Percentiles rank a stretch among this genome's conserved stretches.
Conservation (phyloP, 345 rosid species). For the Jatropha curcas region DNA sequence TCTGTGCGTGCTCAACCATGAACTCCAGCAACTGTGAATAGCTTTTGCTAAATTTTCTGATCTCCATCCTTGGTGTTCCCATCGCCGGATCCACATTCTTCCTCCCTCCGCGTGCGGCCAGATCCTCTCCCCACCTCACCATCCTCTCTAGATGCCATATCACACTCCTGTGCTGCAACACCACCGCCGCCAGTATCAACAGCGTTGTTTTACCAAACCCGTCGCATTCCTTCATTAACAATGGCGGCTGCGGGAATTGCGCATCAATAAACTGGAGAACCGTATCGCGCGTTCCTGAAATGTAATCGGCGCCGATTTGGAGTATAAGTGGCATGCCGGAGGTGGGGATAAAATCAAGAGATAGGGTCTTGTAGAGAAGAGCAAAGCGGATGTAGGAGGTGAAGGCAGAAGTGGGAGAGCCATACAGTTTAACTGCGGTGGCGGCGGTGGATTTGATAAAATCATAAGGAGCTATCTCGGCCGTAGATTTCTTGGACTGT, state of each 20-base stretch:
- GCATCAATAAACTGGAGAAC: slow-evolving; percentile 54
- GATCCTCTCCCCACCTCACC: slow-evolving; percentile 70
- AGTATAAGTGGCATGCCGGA: slow-evolving; percentile 32
- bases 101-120: slow-evolving; percentile 56
- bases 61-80: slow-evolving; percentile 72
- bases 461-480: slow-evolving; percentile 56
- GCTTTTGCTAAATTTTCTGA: slow-evolving; percentile 52
- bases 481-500: slow-evolving; percentile 35
- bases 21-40: slow-evolving; percentile 57
- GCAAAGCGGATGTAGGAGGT: slow-evolving; percentile 56
- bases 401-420: slow-evolving; percentile 25
- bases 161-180: slow-evolving; percentile 63
- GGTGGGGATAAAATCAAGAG: slow-evolving; percentile 44
- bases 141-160: slow-evolving; percentile 61
- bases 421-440: slow-evolving; percentile 34
- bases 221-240: slow-evolving; percentile 24
- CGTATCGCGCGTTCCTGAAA: slow-evolving; percentile 46
- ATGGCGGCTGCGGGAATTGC: slow-evolving; percentile 51
- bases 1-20: slow-evolving; percentile 75
- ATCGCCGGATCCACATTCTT: slow-evolving; percentile 53
- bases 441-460: slow-evolving; percentile 31
- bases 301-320: slow-evolving; percentile 47
- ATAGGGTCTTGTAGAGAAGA: slow-evolving; percentile 47
- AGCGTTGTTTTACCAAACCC: slow-evolving; percentile 42
- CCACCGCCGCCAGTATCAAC: slow-evolving; percentile 39